Conservation (phyloP, 768 basidiomycete species). For the Kwoniella pini region DNA sequence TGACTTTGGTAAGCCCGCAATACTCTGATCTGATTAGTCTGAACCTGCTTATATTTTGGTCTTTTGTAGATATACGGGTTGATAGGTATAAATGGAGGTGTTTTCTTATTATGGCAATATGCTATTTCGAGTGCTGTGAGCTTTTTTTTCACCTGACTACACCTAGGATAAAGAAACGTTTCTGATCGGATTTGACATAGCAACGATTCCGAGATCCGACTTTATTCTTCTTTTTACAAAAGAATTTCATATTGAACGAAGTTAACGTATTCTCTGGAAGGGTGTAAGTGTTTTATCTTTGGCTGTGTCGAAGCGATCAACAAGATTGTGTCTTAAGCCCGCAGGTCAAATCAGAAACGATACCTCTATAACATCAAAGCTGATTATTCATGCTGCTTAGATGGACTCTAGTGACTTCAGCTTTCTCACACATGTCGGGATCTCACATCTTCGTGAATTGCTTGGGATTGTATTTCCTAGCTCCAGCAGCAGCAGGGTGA, state of each 20-base stretch:
- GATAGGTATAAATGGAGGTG: conserved; percentile 47
- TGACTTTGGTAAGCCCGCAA: conserved; percentile 31
- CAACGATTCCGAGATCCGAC: conserved; percentile 49
- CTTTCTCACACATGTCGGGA: conserved; percentile 49
- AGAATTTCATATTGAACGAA: conserved; percentile 52
- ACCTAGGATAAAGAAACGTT: neutral
- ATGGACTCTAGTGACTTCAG: conserved; percentile 49
- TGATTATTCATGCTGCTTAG: conserved; percentile 18
- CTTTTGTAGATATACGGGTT: conserved; percentile 35
- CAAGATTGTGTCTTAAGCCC: too few relatives aligned
- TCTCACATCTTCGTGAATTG: conserved; percentile 52
- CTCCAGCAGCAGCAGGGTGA: conserved; percentile 45
- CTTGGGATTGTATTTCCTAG: conserved; percentile 51
- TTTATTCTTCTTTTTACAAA: conserved; percentile 43
- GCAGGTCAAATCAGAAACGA: too few relatives aligned
- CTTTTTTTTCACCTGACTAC: conserved; percentile 3
- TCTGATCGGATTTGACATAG: conserved; percentile 8
- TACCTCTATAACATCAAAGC: too few relatives aligned
- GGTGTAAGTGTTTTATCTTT: conserved; percentile 29
- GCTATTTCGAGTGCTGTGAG: conserved; percentile 36
- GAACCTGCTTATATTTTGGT: neutral
- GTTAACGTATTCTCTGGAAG: conserved; percentile 49
- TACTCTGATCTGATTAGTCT: neutral
- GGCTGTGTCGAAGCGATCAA: too few relatives aligned
- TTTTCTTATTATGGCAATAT: conserved; percentile 53